phyloP scores from a whole-genome alignment of 2,329 filamentous ascomycete species.

The Microsporum canis region DNA sequence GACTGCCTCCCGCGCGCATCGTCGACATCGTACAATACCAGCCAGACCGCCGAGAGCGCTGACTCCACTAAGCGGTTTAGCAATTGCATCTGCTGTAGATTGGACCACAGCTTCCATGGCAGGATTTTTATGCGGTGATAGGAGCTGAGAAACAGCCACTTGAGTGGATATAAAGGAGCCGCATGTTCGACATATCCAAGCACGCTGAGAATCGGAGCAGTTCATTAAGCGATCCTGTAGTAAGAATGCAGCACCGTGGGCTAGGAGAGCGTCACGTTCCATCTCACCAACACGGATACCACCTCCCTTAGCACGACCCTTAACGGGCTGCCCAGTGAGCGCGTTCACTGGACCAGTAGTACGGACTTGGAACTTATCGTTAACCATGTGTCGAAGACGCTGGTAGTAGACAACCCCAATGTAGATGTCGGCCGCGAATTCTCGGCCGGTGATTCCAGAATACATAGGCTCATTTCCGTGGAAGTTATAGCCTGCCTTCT shows the following conservation, averaged over 20 bases:
- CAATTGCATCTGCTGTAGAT: slow-evolving; percentile 25
- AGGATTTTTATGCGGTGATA: slow-evolving; percentile 14
- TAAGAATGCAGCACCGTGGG: slow-evolving; percentile 88
- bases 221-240: slow-evolving; percentile 94
- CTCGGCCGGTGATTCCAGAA: slow-evolving; percentile 88
- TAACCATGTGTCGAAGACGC: slow-evolving; percentile 96
- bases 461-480: slow-evolving; percentile 99
- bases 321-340: slow-evolving; percentile 90
- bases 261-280: slow-evolving; percentile 90
- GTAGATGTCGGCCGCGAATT: slow-evolving; percentile 91
- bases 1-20: slow-evolving; percentile 57
- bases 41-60: slow-evolving; percentile 51
- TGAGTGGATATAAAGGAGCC: slow-evolving; percentile 85
- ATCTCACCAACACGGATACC: slow-evolving; percentile 99
- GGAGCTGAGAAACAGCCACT: slow-evolving; percentile 29
- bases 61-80: slow-evolving; percentile 41
- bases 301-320: slow-evolving; percentile 88
- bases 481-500: slow-evolving; percentile 93
- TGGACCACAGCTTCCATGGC: slow-evolving; percentile 16
- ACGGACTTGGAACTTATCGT: slow-evolving; percentile 97
- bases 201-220: slow-evolving; percentile 83
- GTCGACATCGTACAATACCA: slow-evolving; percentile 64
- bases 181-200: slow-evolving; percentile 81
- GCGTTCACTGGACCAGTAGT: slow-evolving; percentile 87
- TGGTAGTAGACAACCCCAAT: slow-evolving; percentile 97